These are phyloP conservation scores for Barnettozyma californica DNA, from an alignment of 805 yeast genomes.

Conservation along the genomic window DNA sequence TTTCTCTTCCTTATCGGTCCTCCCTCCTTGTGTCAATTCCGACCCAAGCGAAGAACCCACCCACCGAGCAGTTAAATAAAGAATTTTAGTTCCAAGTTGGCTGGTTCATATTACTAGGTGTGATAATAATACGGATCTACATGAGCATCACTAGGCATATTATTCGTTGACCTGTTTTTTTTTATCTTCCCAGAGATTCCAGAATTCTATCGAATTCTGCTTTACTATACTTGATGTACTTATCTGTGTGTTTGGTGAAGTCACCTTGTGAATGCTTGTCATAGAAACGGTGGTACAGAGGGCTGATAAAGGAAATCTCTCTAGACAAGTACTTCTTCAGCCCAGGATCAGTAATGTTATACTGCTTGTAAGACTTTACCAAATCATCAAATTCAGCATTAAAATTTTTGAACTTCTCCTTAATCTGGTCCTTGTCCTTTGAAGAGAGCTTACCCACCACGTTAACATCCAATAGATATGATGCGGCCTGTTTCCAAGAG, in stretches of 20 bases:
- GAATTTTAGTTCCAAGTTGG: no score
- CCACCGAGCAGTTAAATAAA: no score
- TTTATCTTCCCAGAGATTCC: constrained; percentile 26
- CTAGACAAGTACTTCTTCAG: constrained; percentile 58
- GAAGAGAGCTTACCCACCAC: constrained; percentile 52
- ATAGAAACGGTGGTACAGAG: constrained; percentile 80
- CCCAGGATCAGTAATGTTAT: constrained; percentile 59
- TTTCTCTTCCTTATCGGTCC: background rate
- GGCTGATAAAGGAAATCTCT: constrained; percentile 72
- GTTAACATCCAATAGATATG: constrained; percentile 75
- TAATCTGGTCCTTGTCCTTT: constrained; percentile 77
- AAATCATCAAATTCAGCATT: constrained; percentile 80
- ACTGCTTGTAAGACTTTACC: constrained; percentile 56
- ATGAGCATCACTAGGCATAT: no score
- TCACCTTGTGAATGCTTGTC: constrained; percentile 69
- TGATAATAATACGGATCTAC: no score
- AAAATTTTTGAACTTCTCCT: constrained; percentile 79
- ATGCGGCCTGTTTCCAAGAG: constrained; percentile 78
- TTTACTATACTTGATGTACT: constrained; percentile 64
- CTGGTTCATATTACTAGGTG: no score
- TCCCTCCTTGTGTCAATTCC: background rate
- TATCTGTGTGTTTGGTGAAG: constrained; percentile 62
- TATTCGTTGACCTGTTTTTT: background rate
- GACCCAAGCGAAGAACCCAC: no score
- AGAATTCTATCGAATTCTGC: constrained; percentile 36